phyloP scores from a whole-genome alignment of 1,284 basidiomycete genomes.

The Neolentinus lepideus region DNA sequence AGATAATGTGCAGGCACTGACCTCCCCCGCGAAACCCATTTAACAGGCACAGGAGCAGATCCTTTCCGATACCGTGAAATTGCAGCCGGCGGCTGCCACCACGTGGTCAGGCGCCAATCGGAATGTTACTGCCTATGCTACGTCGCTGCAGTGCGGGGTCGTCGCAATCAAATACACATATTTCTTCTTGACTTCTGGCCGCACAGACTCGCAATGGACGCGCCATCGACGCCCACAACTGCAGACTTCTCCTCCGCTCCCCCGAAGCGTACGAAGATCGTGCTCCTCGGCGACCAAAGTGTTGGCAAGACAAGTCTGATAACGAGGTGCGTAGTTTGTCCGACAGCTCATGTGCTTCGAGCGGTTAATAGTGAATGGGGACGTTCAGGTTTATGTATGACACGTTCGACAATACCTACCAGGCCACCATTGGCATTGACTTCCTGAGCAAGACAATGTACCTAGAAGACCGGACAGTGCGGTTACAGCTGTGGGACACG shows the following conservation, averaged over 20 bases:
- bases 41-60: background rate
- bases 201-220: background rate
- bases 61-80: background rate
- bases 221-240: slow-evolving; percentile 51
- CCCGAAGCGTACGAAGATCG: slow-evolving; percentile 94
- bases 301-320: slow-evolving; percentile 98
- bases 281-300: slow-evolving; percentile 88
- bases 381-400: slow-evolving; percentile 91
- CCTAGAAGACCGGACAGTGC: slow-evolving; percentile 95
- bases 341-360: background rate
- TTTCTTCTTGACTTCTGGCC: background rate
- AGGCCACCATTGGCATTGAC: slow-evolving; percentile 99
- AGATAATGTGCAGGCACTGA: background rate
- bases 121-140: background rate
- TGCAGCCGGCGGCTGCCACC: background rate
- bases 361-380: background rate
- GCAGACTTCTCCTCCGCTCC: slow-evolving; percentile 80
- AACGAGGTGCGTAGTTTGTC: slow-evolving; percentile 64
- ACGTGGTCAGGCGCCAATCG: background rate
- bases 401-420: slow-evolving; percentile 99
- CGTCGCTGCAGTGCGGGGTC: background rate
- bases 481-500: slow-evolving; percentile 98
- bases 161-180: background rate
- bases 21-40: background rate
- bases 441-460: slow-evolving; percentile 99